Evolutionary conservation across 345 rosid species (phyloP).

Genomic region (Draba incana): DNA sequence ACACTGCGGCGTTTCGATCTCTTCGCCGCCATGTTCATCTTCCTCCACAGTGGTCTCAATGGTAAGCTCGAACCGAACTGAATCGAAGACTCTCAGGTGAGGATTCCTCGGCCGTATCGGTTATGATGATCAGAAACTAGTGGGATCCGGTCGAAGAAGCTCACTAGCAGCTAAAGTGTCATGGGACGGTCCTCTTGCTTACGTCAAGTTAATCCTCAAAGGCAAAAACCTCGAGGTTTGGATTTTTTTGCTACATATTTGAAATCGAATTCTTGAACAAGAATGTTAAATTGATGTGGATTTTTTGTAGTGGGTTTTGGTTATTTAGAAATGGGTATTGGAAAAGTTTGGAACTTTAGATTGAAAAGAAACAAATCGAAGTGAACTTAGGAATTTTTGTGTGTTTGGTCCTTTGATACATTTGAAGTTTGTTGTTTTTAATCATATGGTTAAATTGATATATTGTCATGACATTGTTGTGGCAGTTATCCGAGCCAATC

Average conservation of each 20-base stretch:
- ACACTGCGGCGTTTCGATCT: constrained; percentile 29
- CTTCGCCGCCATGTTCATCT: constrained; percentile 42
- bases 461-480: constrained; percentile 25
- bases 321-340: background rate
- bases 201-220: constrained; percentile 77
- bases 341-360: constrained; percentile 19
- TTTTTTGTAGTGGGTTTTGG: background rate
- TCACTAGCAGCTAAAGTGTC: constrained; percentile 62
- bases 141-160: constrained; percentile 14
- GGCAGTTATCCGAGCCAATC: constrained; percentile 70
- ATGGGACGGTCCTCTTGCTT: constrained; percentile 85
- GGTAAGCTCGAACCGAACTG: constrained; percentile 29
- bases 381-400: no score
- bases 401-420: no score
- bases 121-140: constrained; percentile 28
- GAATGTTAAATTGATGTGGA: background rate
- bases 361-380: no score
- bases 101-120: constrained; percentile 42
- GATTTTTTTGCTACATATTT: background rate
- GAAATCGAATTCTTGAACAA: background rate
- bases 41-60: constrained; percentile 43
- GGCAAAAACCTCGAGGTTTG: constrained; percentile 83
- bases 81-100: constrained; percentile 36
- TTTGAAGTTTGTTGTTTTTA: constrained; percentile 18
- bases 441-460: constrained; percentile 11